Percentiles rank a stretch among this genome's conserved stretches.
Conservation (phyloP, 2,329 filamentous ascomycete genomes). For the Pseudogymnoascus sp. region DNA sequence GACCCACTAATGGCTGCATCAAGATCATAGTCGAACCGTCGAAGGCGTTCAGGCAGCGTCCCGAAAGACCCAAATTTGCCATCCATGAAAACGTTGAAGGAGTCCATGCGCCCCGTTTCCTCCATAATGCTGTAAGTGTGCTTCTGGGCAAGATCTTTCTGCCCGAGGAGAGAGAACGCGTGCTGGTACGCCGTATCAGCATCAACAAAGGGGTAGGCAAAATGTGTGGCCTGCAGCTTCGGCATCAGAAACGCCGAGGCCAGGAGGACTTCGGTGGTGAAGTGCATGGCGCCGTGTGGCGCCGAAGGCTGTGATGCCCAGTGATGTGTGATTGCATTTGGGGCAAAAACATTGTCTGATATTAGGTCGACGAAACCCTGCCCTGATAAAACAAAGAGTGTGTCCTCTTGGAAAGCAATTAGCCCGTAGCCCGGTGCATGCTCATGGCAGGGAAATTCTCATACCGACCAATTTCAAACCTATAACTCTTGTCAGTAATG, state of each 20-base stretch:
- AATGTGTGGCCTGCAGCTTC: slow-evolving; percentile 29
- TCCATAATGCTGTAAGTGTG: slow-evolving; percentile 34
- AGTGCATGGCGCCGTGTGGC: slow-evolving; percentile 32
- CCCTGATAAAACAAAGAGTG: slow-evolving; percentile 32
- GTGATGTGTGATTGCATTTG: slow-evolving; percentile 31
- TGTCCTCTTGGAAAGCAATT: slow-evolving; percentile 27
- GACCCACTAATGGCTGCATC: slow-evolving; percentile 20
- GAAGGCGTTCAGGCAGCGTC: slow-evolving; percentile 29
- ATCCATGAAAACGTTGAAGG: slow-evolving; percentile 34
- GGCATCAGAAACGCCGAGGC: slow-evolving; percentile 31
- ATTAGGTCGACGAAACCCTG: slow-evolving; percentile 30
- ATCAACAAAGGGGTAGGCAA: slow-evolving; percentile 31
- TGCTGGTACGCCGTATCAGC: slow-evolving; percentile 30
- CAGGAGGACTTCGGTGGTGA: slow-evolving; percentile 32
- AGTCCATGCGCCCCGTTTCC: slow-evolving; percentile 31
- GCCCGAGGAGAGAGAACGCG: slow-evolving; percentile 29
- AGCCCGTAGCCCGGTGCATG: neutral
- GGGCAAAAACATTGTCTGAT: slow-evolving; percentile 26
- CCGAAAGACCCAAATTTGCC: slow-evolving; percentile 32
- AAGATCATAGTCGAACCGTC: slow-evolving; percentile 29
- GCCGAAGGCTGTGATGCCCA: slow-evolving; percentile 30
- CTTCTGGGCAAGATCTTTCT: slow-evolving; percentile 24
- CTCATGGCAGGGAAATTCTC: neutral
- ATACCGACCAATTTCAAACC: neutral
- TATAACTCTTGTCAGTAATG: neutral